Evolutionary conservation across 169 alveolate genomes (phyloP).

Genomic region (Prorocentrum cordatum): DNA sequence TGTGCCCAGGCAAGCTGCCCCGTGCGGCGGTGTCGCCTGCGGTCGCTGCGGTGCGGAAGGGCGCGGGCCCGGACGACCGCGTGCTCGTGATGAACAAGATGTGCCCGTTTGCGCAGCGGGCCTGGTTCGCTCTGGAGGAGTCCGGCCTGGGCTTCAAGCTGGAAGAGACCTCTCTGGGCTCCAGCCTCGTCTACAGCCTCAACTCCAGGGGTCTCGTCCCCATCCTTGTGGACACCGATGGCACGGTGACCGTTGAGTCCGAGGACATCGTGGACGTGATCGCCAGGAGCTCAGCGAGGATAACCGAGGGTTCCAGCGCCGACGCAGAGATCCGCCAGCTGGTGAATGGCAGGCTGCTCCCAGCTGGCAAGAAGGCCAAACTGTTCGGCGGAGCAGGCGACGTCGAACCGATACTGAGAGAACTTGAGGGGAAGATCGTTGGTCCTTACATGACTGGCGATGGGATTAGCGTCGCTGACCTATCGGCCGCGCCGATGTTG

Average conservation of each 20-base stretch:
- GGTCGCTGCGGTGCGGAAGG: no score
- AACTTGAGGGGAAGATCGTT: neutral
- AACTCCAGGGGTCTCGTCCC: slow-evolving; percentile 58
- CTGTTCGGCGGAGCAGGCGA: neutral
- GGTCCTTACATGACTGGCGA: slow-evolving; percentile 24
- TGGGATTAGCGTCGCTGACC: slow-evolving; percentile 19
- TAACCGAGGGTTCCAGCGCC: neutral
- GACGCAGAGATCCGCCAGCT: slow-evolving; percentile 9
- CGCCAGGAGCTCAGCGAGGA: neutral
- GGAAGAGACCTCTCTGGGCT: neutral
- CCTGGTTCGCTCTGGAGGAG: slow-evolving; percentile 47
- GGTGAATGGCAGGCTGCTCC: slow-evolving; percentile 16
- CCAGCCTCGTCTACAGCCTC: slow-evolving; percentile 15
- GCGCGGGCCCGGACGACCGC: neutral
- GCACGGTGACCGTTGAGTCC: slow-evolving; percentile 27
- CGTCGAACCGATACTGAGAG: neutral
- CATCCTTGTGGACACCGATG: slow-evolving; percentile 41
- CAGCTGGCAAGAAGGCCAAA: slow-evolving; percentile 40
- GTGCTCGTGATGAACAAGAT: slow-evolving; percentile 6
- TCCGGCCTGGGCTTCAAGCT: neutral
- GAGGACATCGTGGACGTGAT: slow-evolving; percentile 34
- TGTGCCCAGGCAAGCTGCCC: no score
- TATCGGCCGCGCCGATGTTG: slow-evolving; percentile 44
- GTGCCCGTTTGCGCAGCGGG: slow-evolving; percentile 54
- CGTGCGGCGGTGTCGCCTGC: no score